These are phyloP conservation scores for Pisolithus microcarpus DNA, from an alignment of 768 basidiomycete species.

Conservation along the genomic window DNA sequence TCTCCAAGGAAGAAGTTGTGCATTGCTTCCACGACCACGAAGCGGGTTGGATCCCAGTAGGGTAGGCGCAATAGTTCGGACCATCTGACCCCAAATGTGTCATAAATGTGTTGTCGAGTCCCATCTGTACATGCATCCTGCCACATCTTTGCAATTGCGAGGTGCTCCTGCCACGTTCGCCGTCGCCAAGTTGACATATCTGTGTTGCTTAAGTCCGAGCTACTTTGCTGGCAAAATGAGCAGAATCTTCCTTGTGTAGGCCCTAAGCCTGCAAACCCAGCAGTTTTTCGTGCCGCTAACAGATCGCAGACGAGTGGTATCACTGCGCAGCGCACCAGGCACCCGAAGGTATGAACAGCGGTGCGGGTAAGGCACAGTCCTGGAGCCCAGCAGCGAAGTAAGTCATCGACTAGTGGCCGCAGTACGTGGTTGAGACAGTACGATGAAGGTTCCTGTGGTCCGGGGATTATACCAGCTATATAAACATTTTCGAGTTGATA, in stretches of 20 bases:
- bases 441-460: conserved; percentile 20
- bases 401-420: conserved; percentile 31
- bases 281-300: conserved; percentile 16
- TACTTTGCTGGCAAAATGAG: conserved; percentile 15
- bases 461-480: conserved; percentile 15
- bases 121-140: conserved; percentile 10
- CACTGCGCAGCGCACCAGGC: conserved; percentile 21
- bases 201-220: conserved; percentile 14
- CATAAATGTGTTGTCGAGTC: conserved; percentile 3
- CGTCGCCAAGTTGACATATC: conserved; percentile 14
- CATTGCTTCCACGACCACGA: conserved; percentile 31
- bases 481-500: conserved; percentile 32
- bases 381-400: conserved; percentile 27
- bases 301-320: conserved; percentile 22
- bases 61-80: conserved; percentile 25
- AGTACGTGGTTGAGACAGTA: conserved; percentile 33
- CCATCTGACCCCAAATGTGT: conserved; percentile 22
- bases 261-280: conserved; percentile 13
- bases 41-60: conserved; percentile 28
- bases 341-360: conserved; percentile 14
- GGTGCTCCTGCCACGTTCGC: conserved; percentile 10
- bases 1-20: conserved; percentile 28
- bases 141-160: conserved; percentile 12
- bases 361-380: conserved; percentile 27
- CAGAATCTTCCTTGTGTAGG: conserved; percentile 14